Percentiles rank a stretch among this genome's conserved stretches.
Conservation (phyloP, 805 yeast genomes). For the Yueomyces sinensis region DNA sequence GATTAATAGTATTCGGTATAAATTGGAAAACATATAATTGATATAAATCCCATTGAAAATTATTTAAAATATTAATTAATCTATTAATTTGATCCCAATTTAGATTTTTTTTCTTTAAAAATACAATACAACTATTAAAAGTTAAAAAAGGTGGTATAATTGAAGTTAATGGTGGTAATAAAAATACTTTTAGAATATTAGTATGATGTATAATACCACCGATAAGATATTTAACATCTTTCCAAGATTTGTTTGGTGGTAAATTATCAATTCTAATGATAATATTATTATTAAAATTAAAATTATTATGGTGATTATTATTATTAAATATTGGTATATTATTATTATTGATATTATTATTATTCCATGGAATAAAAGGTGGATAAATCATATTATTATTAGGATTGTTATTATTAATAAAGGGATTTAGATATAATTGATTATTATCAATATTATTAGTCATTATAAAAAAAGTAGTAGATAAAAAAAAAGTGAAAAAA, state of each 20-base stretch:
- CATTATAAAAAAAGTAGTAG: too few species aligned
- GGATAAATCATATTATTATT: too few species aligned
- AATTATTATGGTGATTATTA: too few species aligned
- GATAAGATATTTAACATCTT: slow-evolving; percentile 20
- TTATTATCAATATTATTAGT: too few species aligned
- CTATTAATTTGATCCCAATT: slow-evolving; percentile 13
- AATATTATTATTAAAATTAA: too few species aligned
- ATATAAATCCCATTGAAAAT: slow-evolving; percentile 22
- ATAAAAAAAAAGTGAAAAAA: too few species aligned
- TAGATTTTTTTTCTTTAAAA: slow-evolving; percentile 9
- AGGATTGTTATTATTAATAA: too few species aligned
- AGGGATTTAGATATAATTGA: too few species aligned
- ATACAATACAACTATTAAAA: slow-evolving; percentile 20
- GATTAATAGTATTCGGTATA: not conserved
- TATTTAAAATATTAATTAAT: slow-evolving; percentile 16
- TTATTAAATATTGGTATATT: too few species aligned
- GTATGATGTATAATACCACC: slow-evolving; percentile 23
- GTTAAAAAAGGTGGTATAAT: slow-evolving; percentile 22
- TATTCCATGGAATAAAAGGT: too few species aligned
- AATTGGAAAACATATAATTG: slow-evolving; percentile 11
- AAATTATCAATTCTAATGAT: slow-evolving; percentile 23
- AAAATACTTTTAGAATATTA: slow-evolving; percentile 17
- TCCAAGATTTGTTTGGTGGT: slow-evolving; percentile 24
- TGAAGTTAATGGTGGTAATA: slow-evolving; percentile 21
- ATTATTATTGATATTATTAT: too few species aligned